Conservation (phyloP, 2,329 filamentous ascomycete species). For the Thielaviopsis populi region DNA sequence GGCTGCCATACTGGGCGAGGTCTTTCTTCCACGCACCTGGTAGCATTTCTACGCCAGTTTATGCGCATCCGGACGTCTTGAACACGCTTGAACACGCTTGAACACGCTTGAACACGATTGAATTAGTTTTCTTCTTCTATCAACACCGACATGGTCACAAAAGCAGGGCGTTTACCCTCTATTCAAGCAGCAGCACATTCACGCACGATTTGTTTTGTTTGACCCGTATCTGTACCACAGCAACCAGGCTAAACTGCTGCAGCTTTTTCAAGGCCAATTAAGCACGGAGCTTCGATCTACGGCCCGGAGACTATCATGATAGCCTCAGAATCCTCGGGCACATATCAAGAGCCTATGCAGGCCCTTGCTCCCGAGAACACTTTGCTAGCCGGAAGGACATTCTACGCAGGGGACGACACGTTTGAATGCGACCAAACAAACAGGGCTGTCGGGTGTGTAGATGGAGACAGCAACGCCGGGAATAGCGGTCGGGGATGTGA, state of each 20-base stretch:
- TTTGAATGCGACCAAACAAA: neutral
- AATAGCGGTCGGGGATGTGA: neutral
- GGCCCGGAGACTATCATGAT: constrained; percentile 43
- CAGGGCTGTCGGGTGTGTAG: neutral
- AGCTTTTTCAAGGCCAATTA: constrained; percentile 44
- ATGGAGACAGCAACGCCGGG: neutral
- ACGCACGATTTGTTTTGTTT: constrained; percentile 28
- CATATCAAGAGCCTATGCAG: constrained; percentile 23
- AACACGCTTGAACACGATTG: too few relatives aligned
- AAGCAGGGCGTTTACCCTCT: too few relatives aligned
- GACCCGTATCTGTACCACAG: constrained; percentile 54
- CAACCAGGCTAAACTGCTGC: constrained; percentile 38
- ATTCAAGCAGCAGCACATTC: neutral
- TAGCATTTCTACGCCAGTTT: neutral
- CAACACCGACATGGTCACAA: too few relatives aligned
- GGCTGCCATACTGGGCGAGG: neutral
- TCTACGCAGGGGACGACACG: neutral
- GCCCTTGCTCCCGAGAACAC: constrained; percentile 34
- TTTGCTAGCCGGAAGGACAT: constrained; percentile 36
- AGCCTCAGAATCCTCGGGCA: constrained; percentile 41
- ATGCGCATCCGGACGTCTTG: neutral
- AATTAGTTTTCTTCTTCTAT: too few relatives aligned
- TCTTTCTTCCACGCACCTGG: neutral
- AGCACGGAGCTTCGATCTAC: constrained; percentile 30
- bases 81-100: too few relatives aligned